Percentiles rank a stretch among this genome's conserved stretches.
phyloP scores from a whole-genome alignment of 2,329 filamentous ascomycete genomes.

The Huntiella abstrusa region DNA sequence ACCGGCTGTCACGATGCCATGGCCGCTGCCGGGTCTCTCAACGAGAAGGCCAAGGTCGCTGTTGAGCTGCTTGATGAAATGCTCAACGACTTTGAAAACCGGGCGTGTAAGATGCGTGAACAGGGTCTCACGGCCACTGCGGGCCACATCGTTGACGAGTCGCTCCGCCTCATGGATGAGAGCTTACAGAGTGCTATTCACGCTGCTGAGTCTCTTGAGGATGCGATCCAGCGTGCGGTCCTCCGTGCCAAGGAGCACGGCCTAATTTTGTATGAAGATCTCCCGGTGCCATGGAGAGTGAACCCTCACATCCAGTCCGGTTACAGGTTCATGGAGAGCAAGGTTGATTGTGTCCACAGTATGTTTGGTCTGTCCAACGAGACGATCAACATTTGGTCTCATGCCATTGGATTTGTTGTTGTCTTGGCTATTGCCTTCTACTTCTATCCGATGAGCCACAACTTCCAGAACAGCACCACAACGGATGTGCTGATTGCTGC shows the following conservation, averaged over 20 bases:
- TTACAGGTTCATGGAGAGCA: constrained; percentile 86
- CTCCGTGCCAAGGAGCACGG: constrained; percentile 57
- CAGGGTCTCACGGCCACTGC: constrained; percentile 49
- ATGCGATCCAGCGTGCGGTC: constrained; percentile 67
- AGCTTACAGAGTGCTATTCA: constrained; percentile 66
- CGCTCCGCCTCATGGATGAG: constrained; percentile 60
- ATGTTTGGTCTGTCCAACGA: constrained; percentile 80
- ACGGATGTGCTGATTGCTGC: constrained; percentile 80
- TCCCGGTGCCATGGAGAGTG: constrained; percentile 80
- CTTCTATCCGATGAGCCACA: constrained; percentile 76
- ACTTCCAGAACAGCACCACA: constrained; percentile 73
- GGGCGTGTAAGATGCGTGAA: constrained; percentile 62
- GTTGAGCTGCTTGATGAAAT: constrained; percentile 74
- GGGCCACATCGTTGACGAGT: constrained; percentile 61
- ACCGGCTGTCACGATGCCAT: constrained; percentile 71
- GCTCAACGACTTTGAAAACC: constrained; percentile 66
- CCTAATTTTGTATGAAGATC: constrained; percentile 71
- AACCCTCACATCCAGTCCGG: constrained; percentile 85
- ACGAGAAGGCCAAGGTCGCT: constrained; percentile 78
- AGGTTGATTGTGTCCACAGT: constrained; percentile 71
- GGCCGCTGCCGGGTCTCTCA: constrained; percentile 65
- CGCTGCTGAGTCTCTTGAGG: constrained; percentile 64
- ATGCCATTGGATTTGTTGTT: constrained; percentile 72
- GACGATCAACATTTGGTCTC: constrained; percentile 94
- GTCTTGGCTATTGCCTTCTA: constrained; percentile 83